A percentile compares a stretch with the other conserved stretches of the same genome.
Evolutionary conservation across 2,329 filamentous ascomycete species (phyloP).

Genomic region (Hymenoscyphus infarciens): DNA sequence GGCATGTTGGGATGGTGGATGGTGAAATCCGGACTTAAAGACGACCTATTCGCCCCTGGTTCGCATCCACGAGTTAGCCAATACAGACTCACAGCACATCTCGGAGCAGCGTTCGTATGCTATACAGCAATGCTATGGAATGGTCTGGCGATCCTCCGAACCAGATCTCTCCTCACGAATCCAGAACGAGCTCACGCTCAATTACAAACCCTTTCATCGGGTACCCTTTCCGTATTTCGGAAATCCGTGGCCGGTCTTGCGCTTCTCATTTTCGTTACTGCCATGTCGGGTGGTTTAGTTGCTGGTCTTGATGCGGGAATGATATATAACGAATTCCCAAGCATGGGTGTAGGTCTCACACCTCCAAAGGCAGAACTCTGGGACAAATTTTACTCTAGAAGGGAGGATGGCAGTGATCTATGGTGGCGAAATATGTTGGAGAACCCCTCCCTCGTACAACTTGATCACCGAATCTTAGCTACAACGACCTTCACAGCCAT

Average conservation of each 20-base stretch:
- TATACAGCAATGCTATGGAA: slow-evolving; percentile 94
- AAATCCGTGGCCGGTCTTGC: slow-evolving; percentile 68
- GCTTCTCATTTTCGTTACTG: slow-evolving; percentile 78
- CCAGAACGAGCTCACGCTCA: slow-evolving; percentile 59
- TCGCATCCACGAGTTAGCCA: slow-evolving; percentile 90
- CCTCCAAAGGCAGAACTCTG: slow-evolving; percentile 82
- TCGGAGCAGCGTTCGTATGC: slow-evolving; percentile 86
- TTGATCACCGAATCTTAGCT: slow-evolving; percentile 91
- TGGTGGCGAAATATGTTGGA: slow-evolving; percentile 98
- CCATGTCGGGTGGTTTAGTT: slow-evolving; percentile 90
- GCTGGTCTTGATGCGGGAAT: slow-evolving; percentile 93
- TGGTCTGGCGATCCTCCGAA: slow-evolving; percentile 78
- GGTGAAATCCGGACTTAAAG: slow-evolving; percentile 94
- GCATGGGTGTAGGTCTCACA: slow-evolving; percentile 81
- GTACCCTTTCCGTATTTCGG: slow-evolving; percentile 70
- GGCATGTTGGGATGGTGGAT: slow-evolving; percentile 99
- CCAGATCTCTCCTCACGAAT: slow-evolving; percentile 66
- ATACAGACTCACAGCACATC: slow-evolving; percentile 85
- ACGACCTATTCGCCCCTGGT: slow-evolving; percentile 89
- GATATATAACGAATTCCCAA: slow-evolving; percentile 98
- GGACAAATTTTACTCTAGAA: slow-evolving; percentile 79
- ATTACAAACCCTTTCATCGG: slow-evolving; percentile 60
- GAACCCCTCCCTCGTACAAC: slow-evolving; percentile 92
- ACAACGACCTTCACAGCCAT: slow-evolving; percentile 83
- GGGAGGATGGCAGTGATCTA: slow-evolving; percentile 73